Evolutionary conservation across 2,329 filamentous ascomycete species (phyloP).

Genomic region (Exophiala sp.): DNA sequence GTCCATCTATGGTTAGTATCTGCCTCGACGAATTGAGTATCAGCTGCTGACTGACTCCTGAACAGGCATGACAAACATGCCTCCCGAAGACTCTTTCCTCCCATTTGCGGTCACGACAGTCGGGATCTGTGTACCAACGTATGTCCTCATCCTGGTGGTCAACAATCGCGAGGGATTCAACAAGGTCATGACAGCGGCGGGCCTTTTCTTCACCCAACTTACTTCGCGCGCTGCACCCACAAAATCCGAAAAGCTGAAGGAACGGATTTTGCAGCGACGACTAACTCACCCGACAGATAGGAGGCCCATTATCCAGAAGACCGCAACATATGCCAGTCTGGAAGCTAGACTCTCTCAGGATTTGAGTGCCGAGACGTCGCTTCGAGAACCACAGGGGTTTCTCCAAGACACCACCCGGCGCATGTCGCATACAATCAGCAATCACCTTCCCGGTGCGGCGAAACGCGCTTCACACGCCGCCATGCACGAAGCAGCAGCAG

Average conservation of each 20-base stretch:
- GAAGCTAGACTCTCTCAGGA: conserved; percentile 17
- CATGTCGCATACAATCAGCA: conserved; percentile 17
- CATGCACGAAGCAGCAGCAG: neutral
- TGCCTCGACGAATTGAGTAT: neutral
- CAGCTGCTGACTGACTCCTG: neutral
- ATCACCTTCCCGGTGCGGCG: conserved; percentile 9
- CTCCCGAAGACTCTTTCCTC: conserved; percentile 33
- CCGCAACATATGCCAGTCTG: conserved; percentile 18
- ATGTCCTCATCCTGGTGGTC: conserved; percentile 42
- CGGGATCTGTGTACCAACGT: conserved; percentile 43
- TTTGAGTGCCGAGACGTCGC: conserved; percentile 10
- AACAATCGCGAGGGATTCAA: conserved; percentile 29
- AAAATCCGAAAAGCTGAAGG: conserved; percentile 18
- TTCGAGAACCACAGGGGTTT: conserved; percentile 16
- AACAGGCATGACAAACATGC: conserved; percentile 35
- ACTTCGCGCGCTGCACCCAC: conserved; percentile 14
- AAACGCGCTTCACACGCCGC: conserved; percentile 1
- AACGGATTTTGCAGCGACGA: conserved; percentile 13
- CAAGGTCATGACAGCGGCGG: conserved; percentile 2
- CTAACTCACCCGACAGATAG: conserved; percentile 1
- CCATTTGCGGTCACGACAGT: conserved; percentile 39
- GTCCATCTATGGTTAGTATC: conserved; percentile 25
- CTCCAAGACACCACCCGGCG: conserved; percentile 12
- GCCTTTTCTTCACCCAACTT: conserved; percentile 14
- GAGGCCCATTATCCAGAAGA: conserved; percentile 8